Evolutionary conservation across 352 stramenopile genomes (phyloP).

Genomic region (Hyaloperonospora arabidopsidis): DNA sequence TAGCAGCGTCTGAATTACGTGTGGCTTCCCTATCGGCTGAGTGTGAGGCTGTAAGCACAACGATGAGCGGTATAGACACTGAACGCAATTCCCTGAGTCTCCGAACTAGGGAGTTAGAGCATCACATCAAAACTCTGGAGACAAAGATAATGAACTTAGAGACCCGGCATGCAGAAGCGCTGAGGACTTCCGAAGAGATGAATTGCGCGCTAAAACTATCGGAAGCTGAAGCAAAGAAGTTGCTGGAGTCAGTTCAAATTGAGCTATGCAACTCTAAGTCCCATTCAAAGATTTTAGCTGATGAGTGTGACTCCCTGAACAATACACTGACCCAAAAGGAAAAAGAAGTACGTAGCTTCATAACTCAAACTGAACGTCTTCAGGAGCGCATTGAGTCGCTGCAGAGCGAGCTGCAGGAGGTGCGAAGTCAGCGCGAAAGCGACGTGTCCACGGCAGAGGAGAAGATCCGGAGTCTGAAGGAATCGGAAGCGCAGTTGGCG

Average conservation of each 20-base stretch:
- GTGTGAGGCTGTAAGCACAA: constrained; percentile 12
- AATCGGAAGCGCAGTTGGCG: constrained; percentile 7
- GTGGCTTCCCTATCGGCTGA: constrained; percentile 16
- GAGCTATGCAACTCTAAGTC: constrained; percentile 7
- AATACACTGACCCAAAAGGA: background rate
- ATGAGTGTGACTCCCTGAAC: background rate
- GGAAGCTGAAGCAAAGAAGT: constrained; percentile 6
- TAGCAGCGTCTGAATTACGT: constrained; percentile 14
- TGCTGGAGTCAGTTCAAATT: constrained; percentile 6
- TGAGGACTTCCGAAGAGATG: constrained; percentile 12
- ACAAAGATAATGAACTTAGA: constrained; percentile 14
- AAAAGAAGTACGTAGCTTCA: background rate
- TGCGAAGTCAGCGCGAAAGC: constrained; percentile 15
- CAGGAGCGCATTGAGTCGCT: constrained; percentile 9
- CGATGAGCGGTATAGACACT: constrained; percentile 11
- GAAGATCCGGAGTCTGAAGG: constrained; percentile 20
- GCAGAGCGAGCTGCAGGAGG: constrained; percentile 20
- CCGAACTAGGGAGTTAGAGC: constrained; percentile 13
- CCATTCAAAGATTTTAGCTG: background rate
- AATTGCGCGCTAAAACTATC: constrained; percentile 8
- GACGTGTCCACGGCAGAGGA: constrained; percentile 16
- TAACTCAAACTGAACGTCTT: background rate
- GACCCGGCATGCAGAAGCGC: constrained; percentile 11
- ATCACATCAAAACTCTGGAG: constrained; percentile 11
- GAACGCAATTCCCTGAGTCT: constrained; percentile 9